A percentile compares a stretch with the other conserved stretches of the same genome.
Conservation (phyloP, 306 rosid genomes). For the Medicago lupulina region DNA sequence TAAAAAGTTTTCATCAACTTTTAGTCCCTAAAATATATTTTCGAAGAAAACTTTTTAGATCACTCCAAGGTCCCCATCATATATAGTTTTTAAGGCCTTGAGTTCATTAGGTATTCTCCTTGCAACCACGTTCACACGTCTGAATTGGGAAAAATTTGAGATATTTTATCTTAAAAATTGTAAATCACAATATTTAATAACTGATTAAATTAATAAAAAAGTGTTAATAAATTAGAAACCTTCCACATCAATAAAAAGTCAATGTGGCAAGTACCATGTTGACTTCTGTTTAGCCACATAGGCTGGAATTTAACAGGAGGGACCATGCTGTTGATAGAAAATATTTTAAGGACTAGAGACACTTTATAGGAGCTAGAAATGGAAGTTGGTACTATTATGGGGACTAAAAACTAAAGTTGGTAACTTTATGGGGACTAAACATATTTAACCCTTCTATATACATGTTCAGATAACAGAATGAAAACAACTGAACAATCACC, state of each 20-base stretch:
- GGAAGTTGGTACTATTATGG: not conserved
- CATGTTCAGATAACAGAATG: conserved; percentile 14
- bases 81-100: no score
- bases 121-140: not conserved
- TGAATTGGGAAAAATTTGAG: no score
- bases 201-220: no score
- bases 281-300: not conserved
- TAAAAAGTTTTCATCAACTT: no score
- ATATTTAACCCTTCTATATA: not conserved
- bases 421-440: not conserved
- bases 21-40: no score
- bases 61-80: not conserved
- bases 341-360: not conserved
- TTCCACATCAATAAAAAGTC: no score
- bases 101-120: not conserved
- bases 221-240: not conserved
- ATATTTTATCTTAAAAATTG: no score
- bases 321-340: not conserved
- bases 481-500: conserved; percentile 47
- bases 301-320: not conserved
- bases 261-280: not conserved
- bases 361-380: not conserved
- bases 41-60: not conserved
- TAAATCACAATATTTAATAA: no score
- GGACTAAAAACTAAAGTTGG: not conserved